Base-by-base conservation (phyloP, 306 rosid species). In the Echinosophora koreensis region DNA sequence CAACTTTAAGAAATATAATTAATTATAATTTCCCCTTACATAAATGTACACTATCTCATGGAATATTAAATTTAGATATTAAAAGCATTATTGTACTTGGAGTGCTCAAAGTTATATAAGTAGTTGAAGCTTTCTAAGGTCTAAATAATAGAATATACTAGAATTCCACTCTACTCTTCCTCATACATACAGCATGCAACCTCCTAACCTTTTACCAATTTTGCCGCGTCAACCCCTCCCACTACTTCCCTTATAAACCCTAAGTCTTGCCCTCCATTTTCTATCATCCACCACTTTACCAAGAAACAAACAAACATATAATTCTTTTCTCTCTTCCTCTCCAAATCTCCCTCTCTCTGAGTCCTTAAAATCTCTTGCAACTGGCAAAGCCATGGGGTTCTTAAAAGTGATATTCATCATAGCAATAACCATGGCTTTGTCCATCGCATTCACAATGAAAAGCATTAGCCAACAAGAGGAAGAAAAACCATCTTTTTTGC, bases 371-470 rank as follows among this genome's bases (percentile, higher is more conserved):
- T 8, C 73, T 58, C 64, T 70, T 70, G 61, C 34, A 38, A 5
- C 16, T 11, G 80, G 63, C 87, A 72, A 78, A 85, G 89, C 86
- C 90, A 92, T 94, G 98, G 93, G 69, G 67, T 51, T 83, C 80
- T 47, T 86, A 27, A 92, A 90, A 78, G 77, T 71, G 3, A 66
- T 89, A 42, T 8, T 92, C 60, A 39, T 89, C 73, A 70, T 94
- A 8, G 88, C 95, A 47, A 83, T 87, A 69, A 85, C 95, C 87
- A 89, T 92, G 98, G 95, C 93, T 87, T 80, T 94, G 82, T 90
- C 90, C 38, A 70, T 92, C 74, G 56, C 96, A 12, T 60, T 88
- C 81, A 85, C 90, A 50, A 65, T 85, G 84, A 90, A 70, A 22
- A 64, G 17, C 73, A 56, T 77, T 13, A 42, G 9, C 41, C 10